phyloP scores from a whole-genome alignment of 306 rosid genomes.

The Astragalus glycyphyllos region DNA sequence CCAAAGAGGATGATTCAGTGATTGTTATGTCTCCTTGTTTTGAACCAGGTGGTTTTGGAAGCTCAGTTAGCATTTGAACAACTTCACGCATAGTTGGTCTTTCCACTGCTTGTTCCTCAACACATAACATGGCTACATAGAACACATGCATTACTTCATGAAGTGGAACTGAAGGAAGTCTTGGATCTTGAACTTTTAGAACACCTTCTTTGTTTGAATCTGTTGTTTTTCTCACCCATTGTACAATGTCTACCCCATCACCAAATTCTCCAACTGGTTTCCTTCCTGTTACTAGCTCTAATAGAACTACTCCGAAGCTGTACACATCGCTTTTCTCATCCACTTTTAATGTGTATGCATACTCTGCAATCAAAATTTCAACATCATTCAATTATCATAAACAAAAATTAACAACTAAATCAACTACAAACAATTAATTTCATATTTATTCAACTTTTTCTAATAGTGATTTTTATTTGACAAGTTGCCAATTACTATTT shows the following conservation, averaged over 20 bases:
- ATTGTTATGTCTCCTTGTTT: constrained; percentile 55
- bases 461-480: neutral
- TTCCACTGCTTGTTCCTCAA: constrained; percentile 72
- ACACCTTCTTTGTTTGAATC: constrained; percentile 59
- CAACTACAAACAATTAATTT: constrained; percentile 14
- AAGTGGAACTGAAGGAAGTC: constrained; percentile 59
- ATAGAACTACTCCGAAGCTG: constrained; percentile 82
- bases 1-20: constrained; percentile 56
- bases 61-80: constrained; percentile 78
- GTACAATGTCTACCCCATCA: constrained; percentile 90
- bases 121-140: constrained; percentile 87
- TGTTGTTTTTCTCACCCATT: constrained; percentile 74
- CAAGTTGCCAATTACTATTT: constrained; percentile 2
- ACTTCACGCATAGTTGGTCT: constrained; percentile 94
- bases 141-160: constrained; percentile 70
- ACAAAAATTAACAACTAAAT: constrained; percentile 1
- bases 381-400: constrained; percentile 17
- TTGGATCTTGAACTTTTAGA: constrained; percentile 53
- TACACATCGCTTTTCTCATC: constrained; percentile 93
- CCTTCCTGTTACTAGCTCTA: constrained; percentile 82
- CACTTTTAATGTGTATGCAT: constrained; percentile 86
- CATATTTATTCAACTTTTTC: no score
- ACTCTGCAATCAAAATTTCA: constrained; percentile 61
- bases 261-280: constrained; percentile 91
- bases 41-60: constrained; percentile 69